A percentile compares a stretch with the other conserved stretches of the same genome.
These are phyloP conservation scores for Pezicula radicicola DNA, from an alignment of 2,329 filamentous ascomycete species.

Conservation along the genomic window DNA sequence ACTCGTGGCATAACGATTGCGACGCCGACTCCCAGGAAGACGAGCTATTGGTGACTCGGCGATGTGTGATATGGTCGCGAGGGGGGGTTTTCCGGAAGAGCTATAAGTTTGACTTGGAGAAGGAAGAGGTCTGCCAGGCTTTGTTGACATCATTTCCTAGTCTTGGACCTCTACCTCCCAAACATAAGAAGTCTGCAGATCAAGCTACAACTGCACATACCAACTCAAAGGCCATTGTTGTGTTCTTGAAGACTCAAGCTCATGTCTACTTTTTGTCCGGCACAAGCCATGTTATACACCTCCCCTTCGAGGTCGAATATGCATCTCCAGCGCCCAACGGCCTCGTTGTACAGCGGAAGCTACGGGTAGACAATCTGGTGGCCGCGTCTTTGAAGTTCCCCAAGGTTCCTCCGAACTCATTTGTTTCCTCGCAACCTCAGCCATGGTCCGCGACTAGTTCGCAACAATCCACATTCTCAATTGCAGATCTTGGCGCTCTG, in stretches of 20 bases:
- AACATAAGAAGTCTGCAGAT: constrained; percentile 13
- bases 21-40: constrained; percentile 37
- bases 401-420: constrained; percentile 76
- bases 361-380: constrained; percentile 47
- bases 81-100: constrained; percentile 81
- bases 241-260: constrained; percentile 88
- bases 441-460: constrained; percentile 46
- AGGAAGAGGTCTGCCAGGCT: constrained; percentile 82
- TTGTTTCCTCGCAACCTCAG: constrained; percentile 66
- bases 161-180: constrained; percentile 26
- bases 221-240: constrained; percentile 69
- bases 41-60: constrained; percentile 27
- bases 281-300: constrained; percentile 82
- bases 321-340: constrained; percentile 81
- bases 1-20: constrained; percentile 70
- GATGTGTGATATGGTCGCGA: constrained; percentile 70
- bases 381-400: constrained; percentile 54
- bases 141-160: constrained; percentile 76
- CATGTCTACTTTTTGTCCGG: constrained; percentile 91
- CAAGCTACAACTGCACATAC: constrained; percentile 22
- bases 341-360: constrained; percentile 81
- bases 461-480: constrained; percentile 51
- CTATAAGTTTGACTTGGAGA: constrained; percentile 83
- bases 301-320: constrained; percentile 91
- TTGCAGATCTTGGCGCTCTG: constrained; percentile 52